Conservation (phyloP, 2,329 filamentous ascomycete genomes). For the Trichoderma lentiforme region DNA sequence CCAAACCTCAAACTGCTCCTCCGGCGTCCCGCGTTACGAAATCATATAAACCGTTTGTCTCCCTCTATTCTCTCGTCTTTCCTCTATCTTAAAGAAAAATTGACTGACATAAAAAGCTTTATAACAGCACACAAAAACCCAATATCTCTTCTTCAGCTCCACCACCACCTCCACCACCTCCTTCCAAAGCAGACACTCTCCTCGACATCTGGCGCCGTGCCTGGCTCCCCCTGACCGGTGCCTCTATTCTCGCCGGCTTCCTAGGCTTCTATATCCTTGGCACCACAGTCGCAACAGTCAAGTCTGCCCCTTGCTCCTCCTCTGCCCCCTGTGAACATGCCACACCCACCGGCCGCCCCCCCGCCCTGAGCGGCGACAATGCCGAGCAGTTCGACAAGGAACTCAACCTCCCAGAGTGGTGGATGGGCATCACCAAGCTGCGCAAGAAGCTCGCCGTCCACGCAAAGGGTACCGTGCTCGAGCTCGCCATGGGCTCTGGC, state of each 20-base stretch:
- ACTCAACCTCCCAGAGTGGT: slow-evolving; percentile 55
- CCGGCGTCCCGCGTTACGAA: slow-evolving; percentile 26
- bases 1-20: neutral
- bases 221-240: slow-evolving; percentile 45
- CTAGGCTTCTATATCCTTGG: slow-evolving; percentile 48
- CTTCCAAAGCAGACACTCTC: slow-evolving; percentile 32
- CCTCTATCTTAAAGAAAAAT: neutral
- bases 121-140: slow-evolving; percentile 2
- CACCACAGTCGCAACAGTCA: slow-evolving; percentile 36
- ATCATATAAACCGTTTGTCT: slow-evolving; percentile 32
- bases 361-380: slow-evolving; percentile 43
- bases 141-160: slow-evolving; percentile 7
- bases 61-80: neutral
- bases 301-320: slow-evolving; percentile 23
- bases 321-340: slow-evolving; percentile 32
- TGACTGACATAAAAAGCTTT: neutral
- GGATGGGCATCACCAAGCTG: slow-evolving; percentile 53
- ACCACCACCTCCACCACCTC: slow-evolving; percentile 24
- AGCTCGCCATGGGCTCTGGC: slow-evolving; percentile 61
- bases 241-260: slow-evolving; percentile 43
- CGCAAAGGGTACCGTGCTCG: slow-evolving; percentile 56
- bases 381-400: slow-evolving; percentile 57
- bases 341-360: slow-evolving; percentile 47
- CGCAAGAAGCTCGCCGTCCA: slow-evolving; percentile 46
- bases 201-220: slow-evolving; percentile 37